Percentiles rank a stretch among this genome's conserved stretches.
These are phyloP conservation scores for Fusarium sp. DNA, from an alignment of 2,329 filamentous ascomycete genomes.

Conservation along the genomic window DNA sequence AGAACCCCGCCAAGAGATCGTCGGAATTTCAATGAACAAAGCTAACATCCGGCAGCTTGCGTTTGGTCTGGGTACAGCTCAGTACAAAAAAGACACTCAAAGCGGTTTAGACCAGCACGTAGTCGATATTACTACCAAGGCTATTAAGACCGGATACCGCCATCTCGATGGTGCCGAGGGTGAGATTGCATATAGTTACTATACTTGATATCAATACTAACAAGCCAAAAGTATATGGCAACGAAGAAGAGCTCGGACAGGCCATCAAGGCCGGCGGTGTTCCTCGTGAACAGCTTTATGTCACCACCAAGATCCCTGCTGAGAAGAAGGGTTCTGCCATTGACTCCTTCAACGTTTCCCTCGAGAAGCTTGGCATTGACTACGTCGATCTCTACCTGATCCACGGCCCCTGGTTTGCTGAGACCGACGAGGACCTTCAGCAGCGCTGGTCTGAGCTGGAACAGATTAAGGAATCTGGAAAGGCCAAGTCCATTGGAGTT, in stretches of 20 bases:
- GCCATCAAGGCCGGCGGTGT: conserved; percentile 76
- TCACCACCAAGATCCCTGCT: conserved; percentile 70
- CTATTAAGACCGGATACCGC: conserved; percentile 76
- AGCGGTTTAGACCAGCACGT: conserved; percentile 67
- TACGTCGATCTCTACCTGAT: conserved; percentile 80
- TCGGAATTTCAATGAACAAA: neutral
- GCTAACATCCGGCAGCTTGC: conserved; percentile 63
- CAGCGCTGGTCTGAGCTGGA: conserved; percentile 70
- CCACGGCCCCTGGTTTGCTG: conserved; percentile 67
- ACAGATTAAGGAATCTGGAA: conserved; percentile 74
- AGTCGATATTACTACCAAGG: conserved; percentile 64
- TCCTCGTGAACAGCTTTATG: conserved; percentile 75
- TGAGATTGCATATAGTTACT: conserved; percentile 47
- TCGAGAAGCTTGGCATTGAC: conserved; percentile 74
- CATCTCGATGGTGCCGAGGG: conserved; percentile 82
- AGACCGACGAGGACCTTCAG: conserved; percentile 65
- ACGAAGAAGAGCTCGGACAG: conserved; percentile 76
- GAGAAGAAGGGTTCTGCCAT: conserved; percentile 55
- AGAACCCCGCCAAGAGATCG: neutral
- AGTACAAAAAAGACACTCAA: conserved; percentile 64
- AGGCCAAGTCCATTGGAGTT: conserved; percentile 78
- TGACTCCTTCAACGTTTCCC: conserved; percentile 68
- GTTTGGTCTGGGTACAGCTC: conserved; percentile 79
- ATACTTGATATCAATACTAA: neutral
- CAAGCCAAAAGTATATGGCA: conserved; percentile 64